Evolutionary conservation across 306 rosid species (phyloP), one percentile per base, ranked within the genome.

Genomic region (Medicago arabica): DNA sequence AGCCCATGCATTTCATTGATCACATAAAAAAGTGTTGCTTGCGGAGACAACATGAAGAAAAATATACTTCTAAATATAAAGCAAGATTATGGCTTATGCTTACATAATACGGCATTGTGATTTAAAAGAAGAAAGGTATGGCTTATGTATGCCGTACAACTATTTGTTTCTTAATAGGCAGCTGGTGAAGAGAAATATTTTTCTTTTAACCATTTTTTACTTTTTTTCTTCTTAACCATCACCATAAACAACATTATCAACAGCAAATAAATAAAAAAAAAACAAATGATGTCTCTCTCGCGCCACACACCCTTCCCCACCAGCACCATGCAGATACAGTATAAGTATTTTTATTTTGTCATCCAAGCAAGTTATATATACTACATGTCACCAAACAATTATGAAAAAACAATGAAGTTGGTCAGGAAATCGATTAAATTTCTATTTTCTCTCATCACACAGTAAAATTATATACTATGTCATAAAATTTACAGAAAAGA

Each of bases 1-100:
- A 44, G 36, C 31, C 51, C 79, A 36, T 66, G 44, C 43, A 74
- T 41, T 39, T 39, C 7, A 47, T 44, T 44, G 69, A 58, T 69
- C 23, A 40, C 64, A 50, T 47, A 58, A 50, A 50, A 50, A 50
- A 71, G 23, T 11, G 66, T 9, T 39, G 40, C 18, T 57, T 46
- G 31, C 7, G 62, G 15, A 19, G 67, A 15, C 41, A 62, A 7
- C 70, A 10, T 10, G 50, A 65, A 65, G 40, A 65, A 64, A 17
- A n/a, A 17, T 17, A 10, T 39, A 64, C 15, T 64, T 28, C 70
- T 64, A 64, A 64, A 61, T 59, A 15, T n/a, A 18, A 14, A 60
- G 43, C 67, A 61, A 41, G 9, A 60, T 5, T 17, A 60, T 28
- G n/a, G 65, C 39, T 59, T 59, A 28, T n/a, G 43, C 1, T 61